Base-by-base conservation (phyloP, 1,284 basidiomycete species). In the Moesziomyces sp. region DNA sequence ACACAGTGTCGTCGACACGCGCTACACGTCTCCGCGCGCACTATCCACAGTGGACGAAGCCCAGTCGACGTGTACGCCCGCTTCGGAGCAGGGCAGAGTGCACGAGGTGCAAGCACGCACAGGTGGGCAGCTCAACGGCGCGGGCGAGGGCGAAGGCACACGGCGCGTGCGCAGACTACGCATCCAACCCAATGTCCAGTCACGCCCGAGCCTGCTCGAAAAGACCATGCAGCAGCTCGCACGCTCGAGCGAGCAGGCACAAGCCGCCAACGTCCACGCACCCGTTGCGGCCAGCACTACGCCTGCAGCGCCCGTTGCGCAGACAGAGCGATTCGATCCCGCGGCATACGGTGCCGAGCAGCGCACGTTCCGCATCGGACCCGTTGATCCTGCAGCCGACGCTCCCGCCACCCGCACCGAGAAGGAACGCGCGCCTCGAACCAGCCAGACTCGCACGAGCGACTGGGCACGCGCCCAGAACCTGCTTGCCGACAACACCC, bases 391-490 rank as follows among this genome's bases (percentile, higher is more conserved):
- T 6, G 16, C 13, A 16, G 14, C 35, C 3, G 38, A 18, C 38
- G 14, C 11, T 18, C 6, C 38, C 38, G 38, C 9, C 13, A 13
- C 10, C 30, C 38, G 38, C 5, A 40, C 14, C 38, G 38, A 40
- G 3, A 40, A 2, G 18, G 28, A 46, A 5, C 23, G 19, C 43
- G 19, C 13, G 9, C 30, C 42, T 7, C 65, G 46, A 4, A 52
- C 59, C 8, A 69, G 59, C 26, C 59, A 62, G 28, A 56, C 59
- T 26, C 51, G 62, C 7, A 69, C 67, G 21, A 69, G 67, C 53
- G 53, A 63, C 38, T 69, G 67, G 67, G 67, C 67, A 23, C 67
- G 60, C 16, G 67, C 47, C 24, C 67, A 69, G 45, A 57, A 6
- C 28, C 26, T 52, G 9, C 38, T 59, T 11, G 46, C 60, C 30